Conservation (phyloP, 176 grass and related monocot genomes). For the Poa pratensis region DNA sequence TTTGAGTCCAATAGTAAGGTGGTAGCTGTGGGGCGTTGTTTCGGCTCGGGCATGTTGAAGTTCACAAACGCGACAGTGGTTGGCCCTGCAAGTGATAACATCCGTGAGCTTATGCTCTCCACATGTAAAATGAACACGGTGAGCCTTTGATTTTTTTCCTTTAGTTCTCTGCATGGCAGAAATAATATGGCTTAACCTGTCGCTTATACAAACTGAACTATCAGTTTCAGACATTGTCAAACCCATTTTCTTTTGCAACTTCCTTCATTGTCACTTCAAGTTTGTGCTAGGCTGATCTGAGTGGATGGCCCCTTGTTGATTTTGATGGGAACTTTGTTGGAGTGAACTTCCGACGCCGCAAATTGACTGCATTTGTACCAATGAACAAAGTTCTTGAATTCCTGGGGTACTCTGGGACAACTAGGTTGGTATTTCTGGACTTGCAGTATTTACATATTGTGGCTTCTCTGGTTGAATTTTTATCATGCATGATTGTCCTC, state of each 20-base stretch:
- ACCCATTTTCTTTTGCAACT: slow-evolving; percentile 3
- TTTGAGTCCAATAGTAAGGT: slow-evolving; percentile 27
- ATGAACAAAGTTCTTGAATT: slow-evolving; percentile 16
- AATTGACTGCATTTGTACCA: not conserved
- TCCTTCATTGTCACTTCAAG: not conserved
- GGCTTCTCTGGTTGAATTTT: slow-evolving; percentile 15
- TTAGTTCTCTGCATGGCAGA: not conserved
- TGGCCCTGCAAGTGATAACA: not conserved
- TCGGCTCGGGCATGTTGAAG: not conserved
- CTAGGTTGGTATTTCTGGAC: not conserved
- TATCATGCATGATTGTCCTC: not conserved
- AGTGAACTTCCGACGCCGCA: not conserved
- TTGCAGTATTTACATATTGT: not conserved
- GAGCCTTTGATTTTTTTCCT: not conserved
- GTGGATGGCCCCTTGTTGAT: slow-evolving; percentile 9
- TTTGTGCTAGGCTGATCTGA: slow-evolving; percentile 16
- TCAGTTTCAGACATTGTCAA: not conserved
- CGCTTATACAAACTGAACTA: not conserved
- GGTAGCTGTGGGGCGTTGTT: slow-evolving; percentile 3
- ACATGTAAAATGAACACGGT: not conserved
- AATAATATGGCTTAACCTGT: not conserved
- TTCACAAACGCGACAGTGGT: not conserved
- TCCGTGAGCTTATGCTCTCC: not conserved
- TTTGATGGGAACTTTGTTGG: slow-evolving; percentile 22
- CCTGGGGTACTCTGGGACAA: not conserved